Conservation (phyloP, 2,329 filamentous ascomycete species). For the Trichoderma simmonsii region DNA sequence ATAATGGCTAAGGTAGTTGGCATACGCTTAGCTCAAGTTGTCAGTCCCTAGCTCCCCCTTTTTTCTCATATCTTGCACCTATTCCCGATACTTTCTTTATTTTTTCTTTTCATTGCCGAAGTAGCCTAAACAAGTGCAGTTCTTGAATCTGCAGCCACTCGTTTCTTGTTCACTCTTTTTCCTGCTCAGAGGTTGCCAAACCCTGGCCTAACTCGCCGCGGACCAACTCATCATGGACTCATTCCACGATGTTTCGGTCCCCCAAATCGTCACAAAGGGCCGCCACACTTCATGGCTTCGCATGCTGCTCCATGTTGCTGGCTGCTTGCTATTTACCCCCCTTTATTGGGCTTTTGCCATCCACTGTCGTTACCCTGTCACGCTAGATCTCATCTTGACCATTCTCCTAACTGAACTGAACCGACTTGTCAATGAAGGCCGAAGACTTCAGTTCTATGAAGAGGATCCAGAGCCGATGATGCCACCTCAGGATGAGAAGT, state of each 20-base stretch:
- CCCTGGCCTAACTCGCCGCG: neutral
- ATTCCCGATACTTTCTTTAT: neutral
- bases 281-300: conserved; percentile 21
- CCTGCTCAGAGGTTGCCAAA: neutral
- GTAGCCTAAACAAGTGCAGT: neutral
- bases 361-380: conserved; percentile 26
- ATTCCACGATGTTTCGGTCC: neutral
- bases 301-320: conserved; percentile 22
- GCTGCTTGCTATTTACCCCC: conserved; percentile 23
- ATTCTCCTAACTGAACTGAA: conserved; percentile 24
- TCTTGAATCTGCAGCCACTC: neutral
- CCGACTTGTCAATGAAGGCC: conserved; percentile 25
- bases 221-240: neutral
- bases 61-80: neutral
- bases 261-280: conserved; percentile 4
- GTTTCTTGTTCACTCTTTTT: neutral
- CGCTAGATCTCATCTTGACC: conserved; percentile 25
- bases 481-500: conserved; percentile 4
- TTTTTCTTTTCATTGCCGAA: neutral
- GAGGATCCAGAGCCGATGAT: neutral
- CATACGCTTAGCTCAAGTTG: neutral
- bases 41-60: neutral
- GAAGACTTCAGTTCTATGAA: conserved; percentile 22
- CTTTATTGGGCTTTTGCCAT: conserved; percentile 23
- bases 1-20: neutral